phyloP scores from a whole-genome alignment of 1,284 basidiomycete genomes.

The Ustilago tritici region DNA sequence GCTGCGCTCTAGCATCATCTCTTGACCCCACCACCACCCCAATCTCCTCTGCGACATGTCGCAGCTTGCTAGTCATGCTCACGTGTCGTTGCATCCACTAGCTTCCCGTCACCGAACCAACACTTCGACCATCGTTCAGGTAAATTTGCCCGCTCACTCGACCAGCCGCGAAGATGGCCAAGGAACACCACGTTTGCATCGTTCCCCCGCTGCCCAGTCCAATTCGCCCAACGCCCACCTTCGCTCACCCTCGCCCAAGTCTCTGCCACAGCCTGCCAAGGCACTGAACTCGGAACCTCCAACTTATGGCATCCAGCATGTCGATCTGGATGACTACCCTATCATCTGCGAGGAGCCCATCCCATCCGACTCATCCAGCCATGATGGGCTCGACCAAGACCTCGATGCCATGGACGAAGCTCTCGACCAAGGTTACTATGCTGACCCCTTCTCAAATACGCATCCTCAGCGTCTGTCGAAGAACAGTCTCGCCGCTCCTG shows the following conservation, averaged over 20 bases:
- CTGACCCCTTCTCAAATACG: not conserved
- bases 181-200: conserved; percentile 27
- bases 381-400: conserved; percentile 22
- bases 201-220: conserved; percentile 16
- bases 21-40: not conserved
- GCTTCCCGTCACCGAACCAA: conserved; percentile 54
- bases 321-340: conserved; percentile 54
- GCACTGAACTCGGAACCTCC: conserved; percentile 14
- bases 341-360: conserved; percentile 44
- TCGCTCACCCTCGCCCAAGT: conserved; percentile 38
- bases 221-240: conserved; percentile 11
- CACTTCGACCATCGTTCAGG: conserved; percentile 51
- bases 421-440: not conserved
- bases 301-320: conserved; percentile 51
- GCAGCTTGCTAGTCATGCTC: conserved; percentile 37
- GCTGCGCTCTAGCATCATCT: not conserved
- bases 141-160: conserved; percentile 30
- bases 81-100: conserved; percentile 60
- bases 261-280: conserved; percentile 18
- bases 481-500: conserved; percentile 42
- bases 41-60: conserved; percentile 35
- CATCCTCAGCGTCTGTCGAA: conserved; percentile 15
- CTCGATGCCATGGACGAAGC: conserved; percentile 17
- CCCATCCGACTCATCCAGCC: conserved; percentile 17
- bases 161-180: conserved; percentile 24